Evolutionary conservation across 164 flowering plant genomes (phyloP).

Genomic region (Kingdonia uniflora): DNA sequence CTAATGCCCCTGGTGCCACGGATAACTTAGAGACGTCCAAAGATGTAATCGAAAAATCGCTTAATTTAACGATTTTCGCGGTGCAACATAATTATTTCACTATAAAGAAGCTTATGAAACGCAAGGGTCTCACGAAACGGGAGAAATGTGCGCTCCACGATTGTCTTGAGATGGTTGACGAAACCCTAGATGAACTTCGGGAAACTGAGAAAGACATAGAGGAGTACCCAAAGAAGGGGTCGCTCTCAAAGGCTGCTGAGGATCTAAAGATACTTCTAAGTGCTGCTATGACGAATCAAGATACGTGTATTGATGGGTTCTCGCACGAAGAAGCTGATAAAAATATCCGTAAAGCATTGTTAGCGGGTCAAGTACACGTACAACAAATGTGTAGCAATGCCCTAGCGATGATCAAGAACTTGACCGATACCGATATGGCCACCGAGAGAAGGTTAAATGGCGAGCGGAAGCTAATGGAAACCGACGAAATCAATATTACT

Average conservation of each 20-base stretch:
- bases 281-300: conserved; percentile 76
- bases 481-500: neutral
- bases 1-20: conserved; percentile 18
- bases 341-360: conserved; percentile 25
- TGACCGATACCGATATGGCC: conserved; percentile 57
- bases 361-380: conserved; percentile 28
- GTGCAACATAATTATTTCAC: conserved; percentile 38
- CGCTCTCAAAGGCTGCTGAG: conserved; percentile 37
- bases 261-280: conserved; percentile 57
- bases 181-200: conserved; percentile 66
- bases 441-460: conserved; percentile 6
- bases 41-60: conserved; percentile 49
- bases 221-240: conserved; percentile 33
- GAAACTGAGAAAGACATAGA: conserved; percentile 35
- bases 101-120: conserved; percentile 24
- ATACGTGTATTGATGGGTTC: conserved; percentile 71
- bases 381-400: conserved; percentile 63
- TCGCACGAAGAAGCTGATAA: conserved; percentile 56
- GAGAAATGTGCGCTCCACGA: conserved; percentile 65
- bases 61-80: conserved; percentile 38
- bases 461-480: conserved; percentile 17
- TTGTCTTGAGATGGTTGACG: conserved; percentile 62
- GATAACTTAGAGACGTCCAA: conserved; percentile 24
- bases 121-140: conserved; percentile 24
- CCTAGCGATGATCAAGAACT: conserved; percentile 73